Evolutionary conservation across 1,284 basidiomycete genomes (phyloP), one percentile per base, ranked within the genome.

Genomic region (Singerocomus inundabilis): DNA sequence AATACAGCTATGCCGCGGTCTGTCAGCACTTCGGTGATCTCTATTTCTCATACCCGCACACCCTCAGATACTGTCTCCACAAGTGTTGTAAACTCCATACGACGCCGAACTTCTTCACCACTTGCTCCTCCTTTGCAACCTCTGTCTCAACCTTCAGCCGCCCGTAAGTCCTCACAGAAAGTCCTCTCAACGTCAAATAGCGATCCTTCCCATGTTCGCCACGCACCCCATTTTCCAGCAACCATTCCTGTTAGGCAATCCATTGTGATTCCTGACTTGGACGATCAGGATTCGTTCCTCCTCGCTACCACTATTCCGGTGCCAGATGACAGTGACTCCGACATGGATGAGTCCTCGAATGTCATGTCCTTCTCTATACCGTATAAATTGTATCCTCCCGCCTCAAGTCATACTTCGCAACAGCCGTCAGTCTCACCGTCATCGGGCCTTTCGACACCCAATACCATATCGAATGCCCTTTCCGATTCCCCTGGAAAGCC

Each of bases 331-430:
- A 82, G 77, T 57, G 86, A 88, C 58, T 84, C 81, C 1, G 85
- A 86, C 43, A 66, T 71, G 68, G 75, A 77, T 18, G 74, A 77
- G 29, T 78, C 81, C 7, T 62, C 77, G 35, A 82, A 87, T 50
- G 70, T 82, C 24, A 75, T 88, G 66, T 86, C 86, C 5, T 88
- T 90, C 60, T 87, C 87, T 2, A 72, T 81, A 29, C 81, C 84
- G 12, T 85, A 78, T 58, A 80, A 82, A 62, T 68, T 75, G 44
- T 79, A 78, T 53, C 76, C 63, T 45, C 68, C 64, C 50, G 51
- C 55, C 54, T 53, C 51, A 18, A 53, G 54, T 34, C 55, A 39
- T 57, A 51, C 58, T 59, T 43, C 57, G 46, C 42, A 57, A 46
- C 52, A 64, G 34, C 69, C 66, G 18, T 80, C 82, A 9, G 69